Base-by-base conservation (phyloP, 176 grass and related monocot species). In the Eleusine indica region DNA sequence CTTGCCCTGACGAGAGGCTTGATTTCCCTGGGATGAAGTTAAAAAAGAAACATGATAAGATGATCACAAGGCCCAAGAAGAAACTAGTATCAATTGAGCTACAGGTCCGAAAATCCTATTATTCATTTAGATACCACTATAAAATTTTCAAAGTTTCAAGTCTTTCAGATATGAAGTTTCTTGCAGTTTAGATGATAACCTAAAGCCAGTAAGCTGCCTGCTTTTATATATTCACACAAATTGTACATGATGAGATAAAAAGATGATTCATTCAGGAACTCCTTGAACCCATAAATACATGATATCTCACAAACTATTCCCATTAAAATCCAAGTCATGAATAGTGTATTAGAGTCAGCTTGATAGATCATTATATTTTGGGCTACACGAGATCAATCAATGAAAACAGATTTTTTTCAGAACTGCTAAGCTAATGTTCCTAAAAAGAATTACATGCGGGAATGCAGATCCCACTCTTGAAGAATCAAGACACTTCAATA, bases 1-100 rank as follows among this genome's bases (percentile, higher is more conserved):
- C 78, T 85, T 88, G 73, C 81, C 74, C 75, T 85, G 84, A 71
- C 80, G 85, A 30, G 91, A 89, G 11, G 85, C 13, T 90, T 88
- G 91, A 58, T 86, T 86, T 66, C 86, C 82, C 90, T 95, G 76
- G 49, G 52, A 12, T 75, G 3, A 83, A 75, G 63, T 78, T 42
- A 28, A 71, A 42, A 83, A 69, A 67, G 25, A n/a, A 85, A 74
- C 21, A 61, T 35, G 47, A 66, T 44, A 42, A 77, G 53, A 82
- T 10, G 9, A 30, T 43, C 9, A 53, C 15, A 22, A 48, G 6
- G 54, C 49, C 47, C 64, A 64, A 52, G 11, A 84, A 89, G 30
- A 38, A 84, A 80, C 21, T 46, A 35, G 32, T 35, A 74, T 17
- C 0, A 44, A 60, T 38, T 29, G 63, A 84, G 41, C 30, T 43